These are phyloP conservation scores for Suhomyces coccinellae DNA, from an alignment of 1,139 yeast species.

Conservation along the genomic window DNA sequence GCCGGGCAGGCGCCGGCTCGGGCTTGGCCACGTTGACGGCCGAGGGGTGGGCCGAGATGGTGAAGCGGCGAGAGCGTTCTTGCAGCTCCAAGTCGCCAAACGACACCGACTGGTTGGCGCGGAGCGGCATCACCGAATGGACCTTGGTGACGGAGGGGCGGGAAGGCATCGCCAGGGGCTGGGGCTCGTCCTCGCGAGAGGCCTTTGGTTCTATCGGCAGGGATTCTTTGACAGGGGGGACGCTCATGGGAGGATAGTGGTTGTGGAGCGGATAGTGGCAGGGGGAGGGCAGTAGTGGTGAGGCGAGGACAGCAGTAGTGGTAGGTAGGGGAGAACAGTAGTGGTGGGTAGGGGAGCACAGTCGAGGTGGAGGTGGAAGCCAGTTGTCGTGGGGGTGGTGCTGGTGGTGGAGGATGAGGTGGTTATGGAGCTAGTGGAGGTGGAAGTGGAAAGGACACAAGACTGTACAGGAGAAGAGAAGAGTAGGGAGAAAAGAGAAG, in stretches of 20 bases:
- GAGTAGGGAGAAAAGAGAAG: neutral
- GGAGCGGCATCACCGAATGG: slow-evolving; percentile 13
- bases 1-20: slow-evolving; percentile 1
- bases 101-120: slow-evolving; percentile 33
- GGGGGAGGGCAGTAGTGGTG: no score
- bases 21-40: slow-evolving; percentile 20
- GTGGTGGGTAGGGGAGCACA: no score
- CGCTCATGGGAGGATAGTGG: neutral
- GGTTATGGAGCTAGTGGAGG: neutral
- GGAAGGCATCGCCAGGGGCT: neutral
- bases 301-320: neutral
- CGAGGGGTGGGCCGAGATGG: slow-evolving; percentile 48
- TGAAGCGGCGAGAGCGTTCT: slow-evolving; percentile 45
- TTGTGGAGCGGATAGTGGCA: neutral
- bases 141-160: slow-evolving; percentile 4
- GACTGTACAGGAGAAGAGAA: neutral
- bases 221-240: slow-evolving; percentile 5
- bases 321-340: no score
- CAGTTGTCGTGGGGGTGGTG: neutral
- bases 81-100: slow-evolving; percentile 40
- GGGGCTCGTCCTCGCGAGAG: neutral
- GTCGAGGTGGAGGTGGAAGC: no score
- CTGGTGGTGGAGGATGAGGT: neutral
- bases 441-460: neutral
- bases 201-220: slow-evolving; percentile 9